These are phyloP conservation scores for Mycena leptocephala DNA, from an alignment of 768 basidiomycete species.

Conservation along the genomic window DNA sequence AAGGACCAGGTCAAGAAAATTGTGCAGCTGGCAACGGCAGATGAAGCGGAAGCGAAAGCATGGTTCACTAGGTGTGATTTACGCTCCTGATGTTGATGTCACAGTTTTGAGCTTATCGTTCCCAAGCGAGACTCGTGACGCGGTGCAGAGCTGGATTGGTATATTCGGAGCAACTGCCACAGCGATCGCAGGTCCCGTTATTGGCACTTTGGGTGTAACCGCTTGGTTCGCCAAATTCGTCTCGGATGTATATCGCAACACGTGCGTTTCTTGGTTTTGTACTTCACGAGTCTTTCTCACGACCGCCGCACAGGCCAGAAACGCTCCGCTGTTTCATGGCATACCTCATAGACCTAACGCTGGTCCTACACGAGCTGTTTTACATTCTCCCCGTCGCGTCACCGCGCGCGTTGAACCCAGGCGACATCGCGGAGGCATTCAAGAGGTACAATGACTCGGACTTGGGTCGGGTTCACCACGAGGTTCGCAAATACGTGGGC, in stretches of 20 bases:
- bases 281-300: background rate
- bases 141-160: background rate
- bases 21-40: background rate
- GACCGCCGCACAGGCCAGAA: background rate
- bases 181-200: background rate
- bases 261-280: background rate
- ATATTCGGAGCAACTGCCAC: background rate
- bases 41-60: background rate
- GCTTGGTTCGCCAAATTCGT: constrained; percentile 4
- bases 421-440: background rate
- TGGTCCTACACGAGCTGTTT: constrained; percentile 11
- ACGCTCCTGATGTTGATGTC: background rate
- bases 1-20: background rate
- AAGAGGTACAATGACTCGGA: background rate
- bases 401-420: background rate
- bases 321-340: constrained; percentile 5
- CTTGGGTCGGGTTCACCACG: background rate
- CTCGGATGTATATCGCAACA: background rate
- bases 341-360: constrained; percentile 10
- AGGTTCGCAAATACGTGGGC: constrained; percentile 6
- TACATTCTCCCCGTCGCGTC: background rate
- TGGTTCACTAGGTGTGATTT: background rate
- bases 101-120: background rate
- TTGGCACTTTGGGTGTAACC: background rate
- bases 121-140: background rate